Conservation (phyloP, 768 basidiomycete genomes). For the Phaffia tasmanica region DNA sequence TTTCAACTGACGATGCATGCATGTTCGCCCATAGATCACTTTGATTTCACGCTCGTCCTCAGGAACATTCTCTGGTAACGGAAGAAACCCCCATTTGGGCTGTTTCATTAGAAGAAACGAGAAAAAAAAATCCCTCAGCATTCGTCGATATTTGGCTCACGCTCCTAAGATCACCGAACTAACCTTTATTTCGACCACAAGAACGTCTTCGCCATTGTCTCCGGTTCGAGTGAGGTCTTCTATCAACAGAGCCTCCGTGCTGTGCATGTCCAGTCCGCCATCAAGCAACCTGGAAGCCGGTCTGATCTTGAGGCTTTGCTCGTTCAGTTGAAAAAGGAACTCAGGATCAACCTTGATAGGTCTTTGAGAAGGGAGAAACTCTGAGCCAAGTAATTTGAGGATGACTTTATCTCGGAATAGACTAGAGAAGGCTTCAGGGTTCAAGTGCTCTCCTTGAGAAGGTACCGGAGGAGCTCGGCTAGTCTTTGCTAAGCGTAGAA, state of each 20-base stretch:
- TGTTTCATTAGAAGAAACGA: conserved; percentile 35
- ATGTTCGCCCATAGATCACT: conserved; percentile 68
- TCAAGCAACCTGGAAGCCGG: conserved; percentile 49
- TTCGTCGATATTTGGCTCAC: not conserved
- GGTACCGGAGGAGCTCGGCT: not conserved
- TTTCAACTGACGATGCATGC: conserved; percentile 66
- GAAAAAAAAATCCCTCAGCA: not conserved
- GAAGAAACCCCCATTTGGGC: conserved; percentile 98
- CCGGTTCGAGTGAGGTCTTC: conserved; percentile 64
- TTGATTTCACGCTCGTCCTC: conserved; percentile 51
- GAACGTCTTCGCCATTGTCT: conserved; percentile 36
- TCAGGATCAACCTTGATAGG: conserved; percentile 42
- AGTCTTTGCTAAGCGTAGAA: no score
- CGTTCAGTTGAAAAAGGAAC: conserved; percentile 55
- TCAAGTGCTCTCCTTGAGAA: not conserved
- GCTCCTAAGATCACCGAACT: conserved; percentile 10
- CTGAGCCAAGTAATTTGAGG: conserved; percentile 51
- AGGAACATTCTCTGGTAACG: conserved; percentile 53
- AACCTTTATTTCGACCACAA: conserved; percentile 89
- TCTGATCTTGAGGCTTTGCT: conserved; percentile 45
- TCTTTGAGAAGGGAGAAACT: conserved; percentile 51
- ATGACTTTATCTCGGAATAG: conserved; percentile 57
- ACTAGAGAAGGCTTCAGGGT: not conserved
- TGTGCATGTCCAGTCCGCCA: conserved; percentile 51
- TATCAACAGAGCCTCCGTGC: conserved; percentile 56